Evolutionary conservation across 176 grass and related monocot genomes (phyloP).

Genomic region (Saccharum officinarum): DNA sequence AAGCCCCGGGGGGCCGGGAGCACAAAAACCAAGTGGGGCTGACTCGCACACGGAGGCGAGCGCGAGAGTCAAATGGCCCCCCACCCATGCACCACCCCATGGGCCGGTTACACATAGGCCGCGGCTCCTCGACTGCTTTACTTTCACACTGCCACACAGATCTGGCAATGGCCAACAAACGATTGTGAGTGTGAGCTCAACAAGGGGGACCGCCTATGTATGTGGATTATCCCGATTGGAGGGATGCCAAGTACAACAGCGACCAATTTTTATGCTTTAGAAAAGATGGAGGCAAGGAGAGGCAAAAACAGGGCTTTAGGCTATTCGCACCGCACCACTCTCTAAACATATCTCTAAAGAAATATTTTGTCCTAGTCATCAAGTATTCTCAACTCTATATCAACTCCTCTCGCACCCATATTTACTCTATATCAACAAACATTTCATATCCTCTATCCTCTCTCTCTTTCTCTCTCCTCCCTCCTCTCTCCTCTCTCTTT

Average conservation of each 20-base stretch:
- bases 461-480: too few species aligned
- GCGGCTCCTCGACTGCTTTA: background rate
- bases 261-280: background rate
- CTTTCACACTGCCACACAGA: background rate
- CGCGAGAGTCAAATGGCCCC: constrained; percentile 43
- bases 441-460: too few species aligned
- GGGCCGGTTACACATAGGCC: too few species aligned
- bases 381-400: too few species aligned
- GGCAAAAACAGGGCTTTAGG: background rate
- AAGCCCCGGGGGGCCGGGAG: too few species aligned
- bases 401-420: too few species aligned
- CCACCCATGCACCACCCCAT: background rate
- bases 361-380: too few species aligned
- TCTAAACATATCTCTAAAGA: too few species aligned
- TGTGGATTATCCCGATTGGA: constrained; percentile 1
- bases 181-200: background rate
- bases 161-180: background rate
- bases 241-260: background rate
- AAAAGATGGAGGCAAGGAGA: background rate
- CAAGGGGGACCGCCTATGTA: background rate
- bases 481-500: too few species aligned
- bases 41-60: constrained; percentile 27
- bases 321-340: too few species aligned
- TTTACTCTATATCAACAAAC: too few species aligned
- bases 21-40: constrained; percentile 42